Conservation (phyloP, 1,284 basidiomycete species). For the Albatrellus sp. region DNA sequence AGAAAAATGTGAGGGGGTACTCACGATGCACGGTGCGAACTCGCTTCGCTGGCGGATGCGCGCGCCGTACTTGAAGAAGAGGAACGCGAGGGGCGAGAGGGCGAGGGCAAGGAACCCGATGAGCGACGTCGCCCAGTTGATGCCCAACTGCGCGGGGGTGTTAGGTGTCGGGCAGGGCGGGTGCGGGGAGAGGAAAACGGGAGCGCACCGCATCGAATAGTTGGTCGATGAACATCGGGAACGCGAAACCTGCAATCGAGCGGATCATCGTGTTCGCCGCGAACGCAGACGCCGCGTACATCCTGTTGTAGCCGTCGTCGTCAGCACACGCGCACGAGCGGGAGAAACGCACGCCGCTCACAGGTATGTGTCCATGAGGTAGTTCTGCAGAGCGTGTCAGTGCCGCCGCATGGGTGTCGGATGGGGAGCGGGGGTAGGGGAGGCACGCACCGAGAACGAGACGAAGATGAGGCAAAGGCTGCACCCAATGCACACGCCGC, state of each 20-base stretch:
- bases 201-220: slow-evolving; percentile 38
- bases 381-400: slow-evolving; percentile 27
- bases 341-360: not conserved
- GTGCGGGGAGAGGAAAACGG: not conserved
- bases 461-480: slow-evolving; percentile 51
- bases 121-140: slow-evolving; percentile 45
- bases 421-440: not conserved
- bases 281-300: slow-evolving; percentile 59
- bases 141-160: slow-evolving; percentile 26
- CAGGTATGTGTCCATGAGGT: slow-evolving; percentile 51
- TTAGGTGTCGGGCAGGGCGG: not conserved
- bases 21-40: slow-evolving; percentile 40
- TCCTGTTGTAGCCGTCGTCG: too few relatives aligned
- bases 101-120: slow-evolving; percentile 36
- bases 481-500: slow-evolving; percentile 37
- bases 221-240: slow-evolving; percentile 63
- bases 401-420: slow-evolving; percentile 2
- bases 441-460: slow-evolving; percentile 39
- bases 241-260: slow-evolving; percentile 51
- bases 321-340: too few relatives aligned
- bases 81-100: slow-evolving; percentile 43
- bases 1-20: too few relatives aligned
- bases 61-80: slow-evolving; percentile 49
- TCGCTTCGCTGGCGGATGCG: slow-evolving; percentile 32
- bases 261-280: slow-evolving; percentile 63